These are phyloP conservation scores for Rhizophagus prolifer DNA, from an alignment of 192 early-diverging fungal genomes.

Conservation along the genomic window DNA sequence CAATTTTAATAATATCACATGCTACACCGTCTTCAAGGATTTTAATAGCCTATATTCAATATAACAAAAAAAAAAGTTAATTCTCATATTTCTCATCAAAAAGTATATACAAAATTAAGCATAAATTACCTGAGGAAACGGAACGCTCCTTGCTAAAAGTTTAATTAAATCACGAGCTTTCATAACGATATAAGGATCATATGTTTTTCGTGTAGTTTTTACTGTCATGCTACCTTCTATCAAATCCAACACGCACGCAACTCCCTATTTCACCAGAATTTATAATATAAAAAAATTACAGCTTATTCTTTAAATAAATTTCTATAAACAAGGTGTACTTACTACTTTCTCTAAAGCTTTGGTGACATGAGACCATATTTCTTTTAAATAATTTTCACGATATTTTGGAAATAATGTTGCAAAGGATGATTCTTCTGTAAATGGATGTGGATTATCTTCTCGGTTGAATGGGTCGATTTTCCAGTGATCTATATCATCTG, in stretches of 20 bases:
- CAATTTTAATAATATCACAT: slow-evolving; percentile 98
- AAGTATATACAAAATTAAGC: not conserved
- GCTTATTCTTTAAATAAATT: not conserved
- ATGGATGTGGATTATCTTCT: slow-evolving; percentile 66
- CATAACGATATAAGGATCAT: slow-evolving; percentile 91
- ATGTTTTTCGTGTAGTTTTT: slow-evolving; percentile 93
- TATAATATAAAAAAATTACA: not conserved
- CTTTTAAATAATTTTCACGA: slow-evolving; percentile 88
- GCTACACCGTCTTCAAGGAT: slow-evolving; percentile 90
- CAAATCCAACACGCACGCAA: slow-evolving; percentile 88
- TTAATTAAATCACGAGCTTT: slow-evolving; percentile 96
- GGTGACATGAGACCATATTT: slow-evolving; percentile 90
- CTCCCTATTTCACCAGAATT: slow-evolving; percentile 52
- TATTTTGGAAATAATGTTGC: slow-evolving; percentile 99
- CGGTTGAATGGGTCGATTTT: slow-evolving; percentile 85
- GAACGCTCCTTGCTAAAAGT: slow-evolving; percentile 90
- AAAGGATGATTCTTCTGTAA: slow-evolving; percentile 95
- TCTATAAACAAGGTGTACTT: slow-evolving; percentile 2
- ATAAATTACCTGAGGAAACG: slow-evolving; percentile 73
- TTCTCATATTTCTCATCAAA: too few species aligned
- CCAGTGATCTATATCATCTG: slow-evolving; percentile 92
- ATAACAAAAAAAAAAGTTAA: not conserved
- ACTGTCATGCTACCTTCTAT: slow-evolving; percentile 98
- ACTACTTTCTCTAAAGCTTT: slow-evolving; percentile 74
- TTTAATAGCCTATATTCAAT: slow-evolving; percentile 63